Base-by-base conservation (phyloP, 345 rosid species). In the Brassica carinata region DNA sequence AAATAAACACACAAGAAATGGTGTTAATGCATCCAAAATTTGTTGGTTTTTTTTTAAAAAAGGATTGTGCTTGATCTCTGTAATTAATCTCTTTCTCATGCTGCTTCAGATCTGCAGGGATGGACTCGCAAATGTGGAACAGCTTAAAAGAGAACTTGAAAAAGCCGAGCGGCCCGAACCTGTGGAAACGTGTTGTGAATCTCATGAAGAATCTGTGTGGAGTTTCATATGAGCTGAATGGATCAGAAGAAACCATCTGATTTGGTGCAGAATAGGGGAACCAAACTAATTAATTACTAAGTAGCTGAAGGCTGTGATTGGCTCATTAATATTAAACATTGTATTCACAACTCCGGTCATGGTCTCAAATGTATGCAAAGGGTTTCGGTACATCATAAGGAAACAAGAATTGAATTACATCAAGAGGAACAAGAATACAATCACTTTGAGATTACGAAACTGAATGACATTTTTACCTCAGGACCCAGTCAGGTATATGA, bases 401-500 rank as follows among this genome's bases (percentile, higher is more conserved):
- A 76, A 55, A 57, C 58, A 67, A 51, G n/a, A 19, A 67, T n/a
- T 57, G 64, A 18, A 19, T 68, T 48, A 64, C 51, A 74, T 15
- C 30, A 36, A 58, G 38, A 27, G 4, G 65, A 27, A 38, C 58
- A 71, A 71, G 71, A 55, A 18, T 19, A 79, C 2, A 29, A 29
- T 0, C 64, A 79, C 77, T 38, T 43, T 27, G 51, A 71, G 67
- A 53, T 53, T 23, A 38, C 48, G 17, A 72, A 15, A 40, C 3
- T 17, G n/a, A 58, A 18, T 58, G 59, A 73, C 69, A 73, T 29
- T 64, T 36, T 36, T 58, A 73, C 57, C 27, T 58, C n/a, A 2
- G 2, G 63, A 68, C 7, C 15, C 71, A 51, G 53, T 74, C 78
- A 67, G 63, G 78, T 73, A 79, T 73, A 79, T 64, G 51, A 69